These are phyloP conservation scores for Citrus mangshanensis DNA, from an alignment of 345 rosid species.

Conservation along the genomic window DNA sequence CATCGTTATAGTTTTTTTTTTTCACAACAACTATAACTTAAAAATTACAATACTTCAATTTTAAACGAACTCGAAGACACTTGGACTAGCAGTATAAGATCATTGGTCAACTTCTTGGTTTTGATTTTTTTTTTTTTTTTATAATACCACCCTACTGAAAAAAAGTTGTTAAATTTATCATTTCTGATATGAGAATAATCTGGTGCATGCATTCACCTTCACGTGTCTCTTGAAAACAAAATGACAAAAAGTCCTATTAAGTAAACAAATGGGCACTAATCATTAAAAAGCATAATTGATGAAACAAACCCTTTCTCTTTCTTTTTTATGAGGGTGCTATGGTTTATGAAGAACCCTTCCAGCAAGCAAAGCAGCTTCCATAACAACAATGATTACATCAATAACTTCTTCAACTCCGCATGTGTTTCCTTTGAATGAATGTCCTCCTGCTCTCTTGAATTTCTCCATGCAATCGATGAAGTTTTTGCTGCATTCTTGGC, in stretches of 20 bases:
- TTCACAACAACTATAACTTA: accelerated
- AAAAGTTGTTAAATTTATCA: not conserved
- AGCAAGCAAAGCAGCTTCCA: constrained; percentile 90
- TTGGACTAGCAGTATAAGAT: too few relatives aligned
- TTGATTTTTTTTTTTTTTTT: not conserved
- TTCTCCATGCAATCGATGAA: constrained; percentile 63
- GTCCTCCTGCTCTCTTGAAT: constrained; percentile 45
- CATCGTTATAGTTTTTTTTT: too few relatives aligned
- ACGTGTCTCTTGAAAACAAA: not conserved
- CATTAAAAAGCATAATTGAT: too few relatives aligned
- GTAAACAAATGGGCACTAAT: not conserved
- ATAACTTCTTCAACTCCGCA: constrained; percentile 58
- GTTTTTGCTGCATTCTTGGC: constrained; percentile 83
- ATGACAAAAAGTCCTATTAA: not conserved
- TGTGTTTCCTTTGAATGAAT: constrained; percentile 64
- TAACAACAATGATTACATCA: constrained; percentile 56
- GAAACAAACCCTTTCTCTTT: not conserved
- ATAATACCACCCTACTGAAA: not conserved
- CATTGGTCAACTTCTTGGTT: not conserved
- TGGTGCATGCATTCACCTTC: not conserved
- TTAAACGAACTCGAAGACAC: accelerated
- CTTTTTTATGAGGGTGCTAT: not conserved
- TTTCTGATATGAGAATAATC: not conserved
- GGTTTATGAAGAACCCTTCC: constrained; percentile 82
- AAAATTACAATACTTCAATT: accelerated